Base-by-base conservation (phyloP, 139 green algal species). In the Pleodorina starrii region DNA sequence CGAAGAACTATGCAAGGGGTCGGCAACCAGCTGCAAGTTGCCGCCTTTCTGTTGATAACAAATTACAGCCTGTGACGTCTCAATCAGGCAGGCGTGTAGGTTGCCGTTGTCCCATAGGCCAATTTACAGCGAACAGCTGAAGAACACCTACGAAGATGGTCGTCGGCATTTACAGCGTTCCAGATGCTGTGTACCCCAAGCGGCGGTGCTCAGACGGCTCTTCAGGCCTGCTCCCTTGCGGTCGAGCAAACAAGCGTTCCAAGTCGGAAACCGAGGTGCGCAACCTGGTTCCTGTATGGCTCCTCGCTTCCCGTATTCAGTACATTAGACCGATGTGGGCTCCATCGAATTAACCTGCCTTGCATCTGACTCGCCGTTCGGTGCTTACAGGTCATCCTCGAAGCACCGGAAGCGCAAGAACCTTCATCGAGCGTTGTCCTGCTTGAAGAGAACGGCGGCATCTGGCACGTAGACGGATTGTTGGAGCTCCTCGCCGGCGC, bases 381-480 rank as follows among this genome's bases (percentile, higher is more conserved):
- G 46, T 76, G 68, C 35, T n/a, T 46, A 46, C 68, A 76, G 68
- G 68, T 32, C 21, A 76, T 76, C 16, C 68, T 76, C 35, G 68
- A 76, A 76, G 68, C 68, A 43, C 21, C 35, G 25, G 72, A 80
- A 40, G 40, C 12, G 72, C 19, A 16, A 29, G 74, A 82, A n/a
- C 46, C 74, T 42, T 29, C 46, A 48, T 35, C 76, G 17, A 32
- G 27, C 12, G 76, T 84, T 5, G 50, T 84, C 0, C n/a, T 84
- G n/a, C 50, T 84, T 23, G 76, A 48, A 48, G 76, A 71, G 4
- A 71, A 84, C 11, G 76, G 76, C 17, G 76, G 76, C 16, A 71
- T 84, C 19, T 84, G 76, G 76, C 76, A 84, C 32, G 76, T 84
- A 43, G 76, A 84, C 35, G 76, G 76, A 29, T n/a, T 84, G 51